Percentiles rank a stretch among this genome's conserved stretches.
phyloP scores from a whole-genome alignment of 106 monocot species.

The Apostasia shenzhenica region DNA sequence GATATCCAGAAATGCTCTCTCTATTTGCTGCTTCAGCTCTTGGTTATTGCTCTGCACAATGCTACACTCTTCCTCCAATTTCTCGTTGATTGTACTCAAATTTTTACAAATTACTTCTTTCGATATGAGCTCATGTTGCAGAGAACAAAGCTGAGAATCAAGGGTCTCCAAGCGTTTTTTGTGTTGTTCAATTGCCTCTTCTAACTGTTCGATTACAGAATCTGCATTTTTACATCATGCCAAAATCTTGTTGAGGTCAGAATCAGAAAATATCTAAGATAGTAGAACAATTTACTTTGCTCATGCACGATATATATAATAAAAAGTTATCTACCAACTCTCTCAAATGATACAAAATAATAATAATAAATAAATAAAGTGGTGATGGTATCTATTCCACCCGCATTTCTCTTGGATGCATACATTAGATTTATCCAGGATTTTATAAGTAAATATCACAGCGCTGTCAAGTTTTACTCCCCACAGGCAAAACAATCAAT shows the following conservation, averaged over 20 bases:
- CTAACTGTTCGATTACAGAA: conserved; percentile 54
- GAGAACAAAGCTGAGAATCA: conserved; percentile 33
- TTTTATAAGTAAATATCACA: too few species aligned
- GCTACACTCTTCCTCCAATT: conserved; percentile 52
- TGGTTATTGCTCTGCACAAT: conserved; percentile 44
- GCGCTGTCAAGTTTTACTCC: too few species aligned
- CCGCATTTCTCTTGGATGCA: too few species aligned
- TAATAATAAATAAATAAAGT: too few species aligned
- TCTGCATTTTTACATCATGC: conserved; percentile 34
- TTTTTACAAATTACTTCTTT: conserved; percentile 53
- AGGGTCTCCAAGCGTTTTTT: conserved; percentile 32
- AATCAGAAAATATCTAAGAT: background rate
- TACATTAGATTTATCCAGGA: too few species aligned
- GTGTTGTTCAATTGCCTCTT: conserved; percentile 36
- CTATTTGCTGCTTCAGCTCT: conserved; percentile 29
- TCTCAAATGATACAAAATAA: too few species aligned
- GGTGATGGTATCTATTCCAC: too few species aligned
- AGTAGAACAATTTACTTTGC: too few species aligned
- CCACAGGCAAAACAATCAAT: too few species aligned
- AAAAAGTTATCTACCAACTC: too few species aligned
- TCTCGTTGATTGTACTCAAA: conserved; percentile 32
- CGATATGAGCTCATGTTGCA: conserved; percentile 33
- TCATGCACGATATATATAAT: too few species aligned
- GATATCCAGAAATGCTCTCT: conserved; percentile 26
- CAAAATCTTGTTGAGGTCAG: background rate